Evolutionary conservation across 768 basidiomycete genomes (phyloP), one percentile per base, ranked within the genome.

Genomic region (Flagelloscypha sp.): DNA sequence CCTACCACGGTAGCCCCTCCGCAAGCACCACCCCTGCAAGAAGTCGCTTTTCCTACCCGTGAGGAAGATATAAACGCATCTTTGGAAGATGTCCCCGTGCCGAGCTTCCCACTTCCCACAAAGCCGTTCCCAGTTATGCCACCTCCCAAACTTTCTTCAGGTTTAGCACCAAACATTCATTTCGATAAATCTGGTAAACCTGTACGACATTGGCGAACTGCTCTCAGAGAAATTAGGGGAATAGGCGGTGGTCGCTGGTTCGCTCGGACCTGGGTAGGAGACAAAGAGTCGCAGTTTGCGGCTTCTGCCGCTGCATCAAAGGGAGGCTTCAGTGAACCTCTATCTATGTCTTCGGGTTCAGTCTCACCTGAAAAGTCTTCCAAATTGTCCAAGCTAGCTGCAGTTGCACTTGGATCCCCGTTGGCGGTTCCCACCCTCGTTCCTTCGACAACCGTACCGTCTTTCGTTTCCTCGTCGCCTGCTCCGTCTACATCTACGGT

Each of bases 241-340:
- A 84, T 88, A 34, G 84, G 79, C 13, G 85, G 85, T 9, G 85
- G 85, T 1, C 74, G 84, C 25, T 88, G 85, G 85, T 79, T 86
- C 45, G 61, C 76, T 5, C 71, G 70, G 21, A 59, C 80, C n/a
- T 88, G 84, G 84, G 81, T 84, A n/a, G 85, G 84, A 16, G 79
- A 78, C 42, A 85, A 83, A 54, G 82, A 85, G 33, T 84, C 82
- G 7, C 71, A 80, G 33, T 76, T 70, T 39, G 71, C 76, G 6
- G 46, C 56, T 17, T 54, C 59, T 18, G 35, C 56, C 15, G 57
- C 59, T 15, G 41, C 54, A 11, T 46, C 47, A 22, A 54, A 50
- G 6, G 53, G 59, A 27, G 48, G 20, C 7, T 29, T n/a, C n/a
- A n/a, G n/a, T n/a, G n/a, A n/a, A n/a, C n/a, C 25, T 13, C 13